phyloP scores from a whole-genome alignment of 2,329 filamentous ascomycete genomes.

The Rhytidhysteron rufulum region DNA sequence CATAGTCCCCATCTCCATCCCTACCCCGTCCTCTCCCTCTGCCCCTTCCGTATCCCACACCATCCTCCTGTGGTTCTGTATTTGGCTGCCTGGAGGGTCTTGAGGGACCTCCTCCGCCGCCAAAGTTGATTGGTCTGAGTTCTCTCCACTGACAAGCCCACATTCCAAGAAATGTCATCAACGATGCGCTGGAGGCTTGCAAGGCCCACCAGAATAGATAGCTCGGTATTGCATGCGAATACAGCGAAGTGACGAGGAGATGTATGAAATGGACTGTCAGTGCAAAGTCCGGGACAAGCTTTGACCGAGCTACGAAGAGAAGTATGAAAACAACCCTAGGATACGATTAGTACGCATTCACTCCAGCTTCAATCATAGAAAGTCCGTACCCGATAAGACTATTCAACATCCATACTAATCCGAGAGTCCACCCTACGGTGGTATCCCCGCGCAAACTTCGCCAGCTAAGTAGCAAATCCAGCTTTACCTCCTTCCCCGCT shows the following conservation, averaged over 20 bases:
- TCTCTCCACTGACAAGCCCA: constrained; percentile 93
- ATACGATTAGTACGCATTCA: neutral
- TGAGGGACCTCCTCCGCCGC: constrained; percentile 47
- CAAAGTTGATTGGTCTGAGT: constrained; percentile 82
- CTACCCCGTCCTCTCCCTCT: constrained; percentile 37
- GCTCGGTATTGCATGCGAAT: constrained; percentile 70
- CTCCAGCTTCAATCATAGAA: neutral
- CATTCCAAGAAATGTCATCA: constrained; percentile 71
- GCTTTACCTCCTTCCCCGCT: constrained; percentile 56
- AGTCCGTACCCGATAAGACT: constrained; percentile 58
- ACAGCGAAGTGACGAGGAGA: constrained; percentile 71
- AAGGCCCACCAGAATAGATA: constrained; percentile 84
- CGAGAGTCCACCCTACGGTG: constrained; percentile 66
- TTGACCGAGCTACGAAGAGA: constrained; percentile 78
- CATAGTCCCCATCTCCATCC: constrained; percentile 46
- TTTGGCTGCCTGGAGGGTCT: constrained; percentile 11
- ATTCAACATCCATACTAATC: constrained; percentile 64
- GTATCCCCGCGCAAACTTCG: constrained; percentile 62
- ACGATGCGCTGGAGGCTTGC: constrained; percentile 55
- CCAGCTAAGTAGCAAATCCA: constrained; percentile 62
- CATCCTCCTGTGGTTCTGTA: constrained; percentile 26
- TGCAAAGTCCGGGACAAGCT: constrained; percentile 92
- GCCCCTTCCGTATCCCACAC: constrained; percentile 36
- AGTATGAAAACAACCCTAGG: constrained; percentile 77
- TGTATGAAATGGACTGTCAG: constrained; percentile 84